A percentile compares a stretch with the other conserved stretches of the same genome.
Conservation (phyloP, 805 yeast genomes). For the Jamesozyma lodderae region DNA sequence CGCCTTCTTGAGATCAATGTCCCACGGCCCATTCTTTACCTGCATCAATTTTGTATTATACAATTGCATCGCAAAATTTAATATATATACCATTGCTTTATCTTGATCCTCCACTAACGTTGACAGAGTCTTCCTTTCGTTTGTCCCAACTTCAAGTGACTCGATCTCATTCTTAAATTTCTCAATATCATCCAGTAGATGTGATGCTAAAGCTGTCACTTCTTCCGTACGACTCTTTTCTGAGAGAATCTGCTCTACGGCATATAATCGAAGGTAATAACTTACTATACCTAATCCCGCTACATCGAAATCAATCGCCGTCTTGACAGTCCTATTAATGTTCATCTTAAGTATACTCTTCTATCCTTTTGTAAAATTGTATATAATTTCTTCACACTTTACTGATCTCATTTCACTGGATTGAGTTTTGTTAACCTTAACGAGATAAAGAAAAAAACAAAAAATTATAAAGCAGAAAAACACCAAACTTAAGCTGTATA, state of each 20-base stretch:
- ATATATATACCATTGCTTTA: slow-evolving; percentile 46
- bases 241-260: slow-evolving; percentile 62
- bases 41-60: slow-evolving; percentile 41
- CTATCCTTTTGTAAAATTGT: too few relatives aligned
- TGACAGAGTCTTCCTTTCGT: slow-evolving; percentile 28
- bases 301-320: slow-evolving; percentile 20
- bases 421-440: not conserved
- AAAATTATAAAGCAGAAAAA: not conserved
- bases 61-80: slow-evolving; percentile 48
- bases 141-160: slow-evolving; percentile 11
- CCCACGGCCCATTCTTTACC: slow-evolving; percentile 42
- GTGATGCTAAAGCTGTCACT: slow-evolving; percentile 50
- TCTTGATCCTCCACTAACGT: slow-evolving; percentile 49
- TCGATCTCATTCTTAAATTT: slow-evolving; percentile 33
- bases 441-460: not conserved
- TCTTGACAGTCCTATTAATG: slow-evolving; percentile 10
- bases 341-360: too few relatives aligned
- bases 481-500: not conserved
- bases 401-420: not conserved
- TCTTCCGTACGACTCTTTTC: slow-evolving; percentile 50
- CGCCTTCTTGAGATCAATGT: slow-evolving; percentile 15
- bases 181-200: slow-evolving; percentile 66
- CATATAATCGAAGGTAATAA: slow-evolving; percentile 41
- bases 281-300: slow-evolving; percentile 21
- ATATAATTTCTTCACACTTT: not conserved